Evolutionary conservation across 768 basidiomycete species (phyloP), one percentile per base, ranked within the genome.

Genomic region (Rhodocollybia butyracea): DNA sequence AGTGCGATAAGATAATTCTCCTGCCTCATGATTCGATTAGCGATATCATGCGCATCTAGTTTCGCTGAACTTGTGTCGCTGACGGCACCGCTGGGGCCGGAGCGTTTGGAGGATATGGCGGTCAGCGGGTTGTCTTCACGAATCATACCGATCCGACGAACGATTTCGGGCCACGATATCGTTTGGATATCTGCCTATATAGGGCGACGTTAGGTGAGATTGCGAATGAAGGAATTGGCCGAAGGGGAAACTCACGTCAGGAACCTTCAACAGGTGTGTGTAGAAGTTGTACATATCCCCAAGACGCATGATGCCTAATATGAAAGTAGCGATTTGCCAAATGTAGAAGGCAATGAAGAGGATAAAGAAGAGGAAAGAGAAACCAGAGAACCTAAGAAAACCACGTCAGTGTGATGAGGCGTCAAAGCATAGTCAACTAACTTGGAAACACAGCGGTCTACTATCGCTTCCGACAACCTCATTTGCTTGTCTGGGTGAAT

Each of bases 1-100:
- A 99, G 71, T 0, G 97, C 94, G 56, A 98, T 97, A 48, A 99
- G 80, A 67, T 98, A 99, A 71, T 99, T 99, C 67, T 98, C 97
- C 68, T 98, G 93, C 30, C 97, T 83, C 84, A 99, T 82, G 63
- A 99, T 98, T 50, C 97, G 88, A 67, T 98, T 98, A 3, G 96
- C 96, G 51, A 98, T 85, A 70, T 98, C 96, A 66, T 99, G 97
- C 2, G 96, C 97, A 62, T 99, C 97, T 6, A 99, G 83, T 66
- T 91, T 91, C 45, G 93, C 91, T n/a, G n/a, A n/a, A n/a, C n/a
- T n/a, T n/a, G n/a, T n/a, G n/a, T n/a, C n/a, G 1, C 84, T 86
- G 10, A 86, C 79, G 3, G 86, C 81, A 59, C 87, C 81, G 60
- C 84, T 73, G 46, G 70, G 74, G 46, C 76, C 73, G 3, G 76